A percentile compares a stretch with the other conserved stretches of the same genome.
These are phyloP conservation scores for Kuraishia capsulata DNA, from an alignment of 805 yeast species.

Conservation along the genomic window DNA sequence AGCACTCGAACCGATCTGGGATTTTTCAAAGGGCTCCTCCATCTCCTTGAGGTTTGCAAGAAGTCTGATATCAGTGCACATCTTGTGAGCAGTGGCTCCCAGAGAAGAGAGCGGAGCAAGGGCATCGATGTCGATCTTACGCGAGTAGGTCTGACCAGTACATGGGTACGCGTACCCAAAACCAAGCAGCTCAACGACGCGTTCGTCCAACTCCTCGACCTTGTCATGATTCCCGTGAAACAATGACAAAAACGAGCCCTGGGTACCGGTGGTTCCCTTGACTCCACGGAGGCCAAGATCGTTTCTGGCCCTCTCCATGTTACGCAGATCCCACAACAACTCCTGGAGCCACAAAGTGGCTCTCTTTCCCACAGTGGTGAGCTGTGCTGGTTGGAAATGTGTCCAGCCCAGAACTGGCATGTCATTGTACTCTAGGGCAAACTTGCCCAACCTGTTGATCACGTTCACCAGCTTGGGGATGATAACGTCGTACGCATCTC, in stretches of 20 bases:
- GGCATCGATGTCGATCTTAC: constrained; percentile 95
- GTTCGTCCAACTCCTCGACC: constrained; percentile 86
- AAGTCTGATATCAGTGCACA: constrained; percentile 94
- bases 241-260: constrained; percentile 88
- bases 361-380: constrained; percentile 97
- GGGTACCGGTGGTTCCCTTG: constrained; percentile 99
- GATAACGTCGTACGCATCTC: constrained; percentile 90
- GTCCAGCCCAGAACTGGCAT: constrained; percentile 98
- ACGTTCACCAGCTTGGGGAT: constrained; percentile 95
- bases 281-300: constrained; percentile 97
- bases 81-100: constrained; percentile 94
- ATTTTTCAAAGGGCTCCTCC: constrained; percentile 97
- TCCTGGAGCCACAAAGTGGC: constrained; percentile 98
- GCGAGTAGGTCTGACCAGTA: constrained; percentile 98
- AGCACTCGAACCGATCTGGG: constrained; percentile 97
- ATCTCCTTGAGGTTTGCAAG: constrained; percentile 94
- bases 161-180: constrained; percentile 94
- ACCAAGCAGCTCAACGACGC: constrained; percentile 88
- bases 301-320: constrained; percentile 90
- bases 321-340: constrained; percentile 94
- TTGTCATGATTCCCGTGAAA: constrained; percentile 97
- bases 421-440: constrained; percentile 89
- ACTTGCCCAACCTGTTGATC: constrained; percentile 78
- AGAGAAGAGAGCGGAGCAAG: constrained; percentile 87
- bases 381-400: constrained; percentile 98